Base-by-base conservation (phyloP, 495 filamentous ascomycete genomes). In the Neohortaea acidophila region DNA sequence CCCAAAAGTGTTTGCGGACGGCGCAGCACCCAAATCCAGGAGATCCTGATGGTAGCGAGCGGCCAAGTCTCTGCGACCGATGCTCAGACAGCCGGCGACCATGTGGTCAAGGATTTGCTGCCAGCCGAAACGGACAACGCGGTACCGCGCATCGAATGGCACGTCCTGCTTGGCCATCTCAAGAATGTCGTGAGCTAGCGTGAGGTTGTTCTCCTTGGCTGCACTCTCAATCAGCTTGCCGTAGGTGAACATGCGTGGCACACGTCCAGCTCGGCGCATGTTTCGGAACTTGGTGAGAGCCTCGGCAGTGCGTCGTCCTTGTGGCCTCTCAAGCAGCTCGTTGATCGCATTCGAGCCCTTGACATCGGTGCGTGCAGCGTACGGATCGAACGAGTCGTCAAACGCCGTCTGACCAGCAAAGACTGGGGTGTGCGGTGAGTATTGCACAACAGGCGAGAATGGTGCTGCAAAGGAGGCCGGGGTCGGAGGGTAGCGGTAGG, bases 1-100 rank as follows among this genome's bases (percentile, higher is more conserved):
- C 34, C 89, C 89, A 47, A 87, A 97, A 8, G 89, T 97, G 64
- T 97, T 97, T 35, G 89, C 91, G 0, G 89, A 85, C 22, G 91
- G 91, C 15, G 84, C 79, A 48, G 75, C 72, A 33, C 87, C 85
- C 64, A 94, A 81, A 26, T 80, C 73, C 4, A 84, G 69, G 41
- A 97, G 70, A 51, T 97, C 84, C 51, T 84, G 75, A 59, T 96
- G 89, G 60, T 79, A 94, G 47, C 80, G 72, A 46, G 77, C 73
- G 41, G 89, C 91, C 38, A 81, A 60, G 26, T 64, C 61, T 21
- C 85, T 79, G 40, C 84, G 76, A 39, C 86, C 86, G 25, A 83
- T 66, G 10, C 74, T 86, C 38, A 97, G 72, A 51, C 83, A 92
- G 13, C 86, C 84, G 49, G 84, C 83, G 42, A 96, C 79, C 87